Evolutionary conservation across 495 filamentous ascomycete species (phyloP).

Genomic region (Trichoderma virens): DNA sequence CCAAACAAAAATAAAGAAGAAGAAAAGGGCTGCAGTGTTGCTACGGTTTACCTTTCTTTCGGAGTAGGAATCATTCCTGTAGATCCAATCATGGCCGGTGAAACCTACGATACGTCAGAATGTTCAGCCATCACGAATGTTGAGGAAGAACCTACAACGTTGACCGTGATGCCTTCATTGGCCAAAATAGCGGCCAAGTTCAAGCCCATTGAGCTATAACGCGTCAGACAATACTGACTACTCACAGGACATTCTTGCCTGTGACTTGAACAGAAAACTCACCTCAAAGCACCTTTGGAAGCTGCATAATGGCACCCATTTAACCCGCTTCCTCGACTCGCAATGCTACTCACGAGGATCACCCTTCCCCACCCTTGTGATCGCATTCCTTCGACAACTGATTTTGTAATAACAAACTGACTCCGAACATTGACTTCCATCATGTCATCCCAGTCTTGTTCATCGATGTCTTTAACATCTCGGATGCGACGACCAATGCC

Average conservation of each 20-base stretch:
- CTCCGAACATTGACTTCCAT: constrained; percentile 9
- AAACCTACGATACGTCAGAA: background rate
- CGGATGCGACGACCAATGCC: constrained; percentile 8
- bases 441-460: constrained; percentile 10
- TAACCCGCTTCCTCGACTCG: constrained; percentile 6
- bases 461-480: constrained; percentile 2
- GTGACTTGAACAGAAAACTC: background rate
- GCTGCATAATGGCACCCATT: constrained; percentile 9
- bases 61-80: constrained; percentile 11
- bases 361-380: constrained; percentile 9
- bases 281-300: constrained; percentile 2
- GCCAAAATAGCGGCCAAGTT: constrained; percentile 3
- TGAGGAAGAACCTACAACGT: background rate
- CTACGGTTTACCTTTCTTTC: background rate
- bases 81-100: constrained; percentile 9
- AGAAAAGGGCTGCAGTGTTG: background rate
- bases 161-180: constrained; percentile 7
- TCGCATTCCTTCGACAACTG: background rate
- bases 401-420: constrained; percentile 7
- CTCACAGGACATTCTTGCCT: background rate
- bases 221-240: background rate
- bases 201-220: constrained; percentile 5
- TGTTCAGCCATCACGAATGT: background rate
- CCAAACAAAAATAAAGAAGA: background rate
- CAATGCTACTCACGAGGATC: constrained; percentile 8